Percentiles rank a stretch among this genome's conserved stretches.
Conservation (phyloP, 192 early-diverging fungal species). For the Rhizoclosmatium globosum region DNA sequence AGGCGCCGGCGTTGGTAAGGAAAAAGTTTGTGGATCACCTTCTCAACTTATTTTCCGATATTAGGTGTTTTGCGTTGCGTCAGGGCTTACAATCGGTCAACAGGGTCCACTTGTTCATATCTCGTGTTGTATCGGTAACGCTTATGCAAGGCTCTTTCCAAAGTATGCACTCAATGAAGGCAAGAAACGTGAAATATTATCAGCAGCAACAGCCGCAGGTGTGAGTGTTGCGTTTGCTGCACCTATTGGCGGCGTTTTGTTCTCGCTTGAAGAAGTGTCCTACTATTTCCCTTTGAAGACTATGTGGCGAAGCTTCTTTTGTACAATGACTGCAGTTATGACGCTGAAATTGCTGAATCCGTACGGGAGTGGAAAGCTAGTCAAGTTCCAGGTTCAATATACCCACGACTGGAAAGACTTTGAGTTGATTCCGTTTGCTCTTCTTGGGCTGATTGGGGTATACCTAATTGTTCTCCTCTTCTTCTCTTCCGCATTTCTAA, state of each 20-base stretch:
- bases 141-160: constrained; percentile 76
- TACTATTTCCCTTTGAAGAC: constrained; percentile 89
- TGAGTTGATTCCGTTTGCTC: constrained; percentile 69
- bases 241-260: constrained; percentile 85
- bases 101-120: constrained; percentile 94
- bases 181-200: constrained; percentile 50
- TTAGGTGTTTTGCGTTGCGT: constrained; percentile 44
- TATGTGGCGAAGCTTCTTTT: constrained; percentile 93
- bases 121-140: constrained; percentile 86
- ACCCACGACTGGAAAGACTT: constrained; percentile 91
- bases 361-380: constrained; percentile 90
- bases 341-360: constrained; percentile 84
- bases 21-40: background rate
- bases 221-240: constrained; percentile 95
- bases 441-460: constrained; percentile 81
- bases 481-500: background rate
- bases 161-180: constrained; percentile 80
- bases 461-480: constrained; percentile 14
- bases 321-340: constrained; percentile 87
- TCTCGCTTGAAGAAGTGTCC: constrained; percentile 83
- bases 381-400: constrained; percentile 91
- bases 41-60: no score
- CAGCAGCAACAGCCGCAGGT: constrained; percentile 74
- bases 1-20: constrained; percentile 78
- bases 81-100: constrained; percentile 48